Evolutionary conservation across 2,329 filamentous ascomycete genomes (phyloP), one percentile per base, ranked within the genome.

Genomic region (Talaromyces piceae): DNA sequence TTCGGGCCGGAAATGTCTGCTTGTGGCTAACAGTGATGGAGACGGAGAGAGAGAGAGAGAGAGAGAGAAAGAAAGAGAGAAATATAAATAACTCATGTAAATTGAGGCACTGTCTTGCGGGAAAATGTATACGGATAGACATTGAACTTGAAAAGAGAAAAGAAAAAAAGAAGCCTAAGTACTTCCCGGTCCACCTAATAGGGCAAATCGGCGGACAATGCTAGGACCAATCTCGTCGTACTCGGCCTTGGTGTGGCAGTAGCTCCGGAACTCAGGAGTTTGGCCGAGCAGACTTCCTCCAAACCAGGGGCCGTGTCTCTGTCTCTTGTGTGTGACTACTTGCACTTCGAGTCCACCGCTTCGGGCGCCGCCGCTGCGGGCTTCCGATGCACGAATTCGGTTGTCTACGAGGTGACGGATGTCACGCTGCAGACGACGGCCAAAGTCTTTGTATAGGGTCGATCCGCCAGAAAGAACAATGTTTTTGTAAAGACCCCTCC

Each of bases 371-470:
- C 91, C 91, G 63, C 91, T 95, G 63, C 87, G 83, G 47, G 86
- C 84, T 75, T 98, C 94, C 55, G 90, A 96, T 16, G 90, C 90
- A 61, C 87, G 84, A 66, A 98, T 96, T 61, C 93, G 82, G 16
- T 86, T 89, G 66, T 98, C 93, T 39, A 97, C 93, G 53, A 98
- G 75, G 67, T 96, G 89, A 73, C 93, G 88, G 67, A 98, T 98
- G 67, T 98, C 94, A 67, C 93, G 84, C 75, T 98, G 94, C 76
- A 98, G 78, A 67, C 93, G 83, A 59, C 93, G 84, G 23, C 93
- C 93, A 72, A 98, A 98, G 73, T 98, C 91, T 74, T 97, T 96
- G 81, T 97, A 98, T 56, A 98, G 77, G 20, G 93, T 98, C 60
- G 91, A 96, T 62, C 93, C 93, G 67, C 93, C 93, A 3, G 91